Evolutionary conservation across 768 basidiomycete species (phyloP), one percentile per base, ranked within the genome.

Genomic region (Exsudoporus frostii): DNA sequence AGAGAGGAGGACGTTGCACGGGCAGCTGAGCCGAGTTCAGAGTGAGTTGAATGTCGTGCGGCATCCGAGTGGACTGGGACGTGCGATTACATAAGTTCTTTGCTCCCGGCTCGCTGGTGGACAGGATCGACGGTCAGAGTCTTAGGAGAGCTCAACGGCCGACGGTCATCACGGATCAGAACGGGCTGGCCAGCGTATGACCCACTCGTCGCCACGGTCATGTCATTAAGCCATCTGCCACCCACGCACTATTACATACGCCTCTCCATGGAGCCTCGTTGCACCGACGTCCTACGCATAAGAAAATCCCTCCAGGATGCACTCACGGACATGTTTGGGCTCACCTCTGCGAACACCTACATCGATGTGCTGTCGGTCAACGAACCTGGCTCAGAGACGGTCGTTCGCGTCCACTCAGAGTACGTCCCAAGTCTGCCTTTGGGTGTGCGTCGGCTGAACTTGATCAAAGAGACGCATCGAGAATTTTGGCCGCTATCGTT

Each of bases 361-460:
- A 53, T 88, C 30, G 86, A 88, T 59, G 65, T 88, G 10, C 68
- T 89, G 17, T 83, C 80, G 76, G 59, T 84, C 9, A 43, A 57
- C 46, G 68, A 62, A 44, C 40, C 36, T 6, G 68, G 60, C 1
- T 54, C 65, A 3, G 59, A 68, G 40, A 33, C 63, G 22, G 54
- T 70, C 45, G 25, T 70, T 14, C 65, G 61, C 5, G 64, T 62
- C 39, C 36, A 37, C 53, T 38, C 56, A 42, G 53, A 45, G 69
- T 64, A 56, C 5, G 60, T 59, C 45, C n/a, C 33, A 5, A 17
- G 38, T 39, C 34, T 22, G 11, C 14, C 15, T 9, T 25, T 15
- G 13, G n/a, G 25, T 20, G 43, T 44, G n/a, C 39, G 39, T 17
- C 19, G 11, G 39, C 48, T 55, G 29, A 56, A 29, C 20, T n/a